Percentiles rank a stretch among this genome's conserved stretches.
These are phyloP conservation scores for Citrus sinensis DNA, from an alignment of 345 rosid species.

Conservation along the genomic window DNA sequence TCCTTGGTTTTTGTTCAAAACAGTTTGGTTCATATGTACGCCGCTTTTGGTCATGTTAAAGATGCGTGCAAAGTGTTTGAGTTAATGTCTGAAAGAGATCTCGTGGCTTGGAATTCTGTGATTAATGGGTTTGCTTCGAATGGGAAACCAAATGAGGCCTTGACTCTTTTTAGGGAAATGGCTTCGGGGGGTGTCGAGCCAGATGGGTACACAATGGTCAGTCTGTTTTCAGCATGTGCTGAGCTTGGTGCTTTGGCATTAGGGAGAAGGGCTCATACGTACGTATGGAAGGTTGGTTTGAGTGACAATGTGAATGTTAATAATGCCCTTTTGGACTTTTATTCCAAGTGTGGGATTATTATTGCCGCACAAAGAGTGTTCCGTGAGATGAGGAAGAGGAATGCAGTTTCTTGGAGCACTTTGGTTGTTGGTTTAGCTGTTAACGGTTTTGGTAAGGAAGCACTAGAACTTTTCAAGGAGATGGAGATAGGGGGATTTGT, in stretches of 20 bases:
- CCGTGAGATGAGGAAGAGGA: conserved; percentile 51
- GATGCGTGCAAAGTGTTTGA: conserved; percentile 68
- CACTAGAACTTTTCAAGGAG: conserved; percentile 50
- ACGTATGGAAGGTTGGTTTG: conserved; percentile 52
- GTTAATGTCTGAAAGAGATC: conserved; percentile 55
- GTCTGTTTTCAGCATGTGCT: conserved; percentile 74
- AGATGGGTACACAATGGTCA: conserved; percentile 75
- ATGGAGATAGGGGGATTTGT: conserved; percentile 48
- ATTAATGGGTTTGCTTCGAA: conserved; percentile 79
- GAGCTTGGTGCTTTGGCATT: conserved; percentile 72
- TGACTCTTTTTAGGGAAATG: conserved; percentile 56
- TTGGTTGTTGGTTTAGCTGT: conserved; percentile 81
- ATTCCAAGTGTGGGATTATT: conserved; percentile 65
- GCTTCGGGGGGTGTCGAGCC: conserved; percentile 49
- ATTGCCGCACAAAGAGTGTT: conserved; percentile 53
- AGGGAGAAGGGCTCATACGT: conserved; percentile 67
- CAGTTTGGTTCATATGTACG: conserved; percentile 58
- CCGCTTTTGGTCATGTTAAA: conserved; percentile 39
- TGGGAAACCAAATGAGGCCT: conserved; percentile 63
- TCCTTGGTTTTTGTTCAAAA: conserved; percentile 65
- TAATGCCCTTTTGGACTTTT: conserved; percentile 76
- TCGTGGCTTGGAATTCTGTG: conserved; percentile 90
- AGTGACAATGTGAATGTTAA: conserved; percentile 42
- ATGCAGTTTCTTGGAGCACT: conserved; percentile 76
- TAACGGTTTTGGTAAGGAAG: conserved; percentile 80